Base-by-base conservation (phyloP, 2,329 filamentous ascomycete genomes). In the Escovopsis sp. region DNA sequence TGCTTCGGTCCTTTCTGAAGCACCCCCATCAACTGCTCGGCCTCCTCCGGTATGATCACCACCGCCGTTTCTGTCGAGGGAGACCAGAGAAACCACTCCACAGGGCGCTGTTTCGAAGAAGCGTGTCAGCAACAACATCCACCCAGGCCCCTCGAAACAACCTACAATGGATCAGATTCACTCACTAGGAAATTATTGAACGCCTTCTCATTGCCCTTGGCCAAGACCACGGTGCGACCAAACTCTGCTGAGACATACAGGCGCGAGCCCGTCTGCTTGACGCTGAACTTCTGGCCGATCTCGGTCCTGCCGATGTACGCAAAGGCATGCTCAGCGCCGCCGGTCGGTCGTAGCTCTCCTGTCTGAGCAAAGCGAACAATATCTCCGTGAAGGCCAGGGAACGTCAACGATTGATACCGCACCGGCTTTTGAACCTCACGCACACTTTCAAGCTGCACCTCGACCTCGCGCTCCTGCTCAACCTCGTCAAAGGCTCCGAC, bases 71-170 rank as follows among this genome's bases (percentile, higher is more conserved):
- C 45, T 0, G 55, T 54, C 0, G 43, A n/a, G 0, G 44, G 43
- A 39, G 64, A 70, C 65, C 67, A 78, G 0, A 81, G 49, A 2
- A 82, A 46, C 74, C 73, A 82, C 18, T 74, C 67, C 0, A 77
- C 68, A 0, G 67, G 59, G 2, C 62, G 56, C 41, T 65, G 41
- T 23, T 19, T 14, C 15, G 6, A 11, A 21, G 38, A 15, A 36
- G 5, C 9, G 30, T 11, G 19, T 34, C 9, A 28, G 23, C n/a
- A 11, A 11, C 5, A 39, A 8, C 14, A 11, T n/a, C 11, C n/a
- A 21, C 25, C 12, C 13, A 4, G 3, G 8, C n/a, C 11, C 3
- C 8, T 3, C 4, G 7, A 25, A 11, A 11, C 21, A 8, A 11
- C 21, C 11, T 25, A 11, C 1, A 8, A 8, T 25, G 7, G 8